Evolutionary conservation across 1,284 basidiomycete genomes (phyloP).

Genomic region (Cryptococcus hybrid): DNA sequence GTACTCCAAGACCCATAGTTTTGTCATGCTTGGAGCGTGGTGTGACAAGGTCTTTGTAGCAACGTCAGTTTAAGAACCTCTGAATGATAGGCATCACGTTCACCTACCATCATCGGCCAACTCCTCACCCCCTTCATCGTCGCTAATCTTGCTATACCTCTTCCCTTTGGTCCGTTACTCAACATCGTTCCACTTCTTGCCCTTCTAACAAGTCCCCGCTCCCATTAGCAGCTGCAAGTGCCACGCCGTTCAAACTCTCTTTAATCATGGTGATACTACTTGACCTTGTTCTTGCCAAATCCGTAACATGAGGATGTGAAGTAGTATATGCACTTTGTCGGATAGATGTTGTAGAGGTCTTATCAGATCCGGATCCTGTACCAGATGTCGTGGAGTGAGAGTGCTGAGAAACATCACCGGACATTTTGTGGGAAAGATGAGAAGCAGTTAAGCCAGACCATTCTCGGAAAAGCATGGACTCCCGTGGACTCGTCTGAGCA

Average conservation of each 20-base stretch:
- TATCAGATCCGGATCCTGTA: background rate
- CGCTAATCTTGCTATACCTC: background rate
- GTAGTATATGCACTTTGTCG: slow-evolving; percentile 8
- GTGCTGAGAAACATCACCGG: background rate
- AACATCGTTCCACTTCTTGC: slow-evolving; percentile 19
- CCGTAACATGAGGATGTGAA: background rate
- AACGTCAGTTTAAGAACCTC: background rate
- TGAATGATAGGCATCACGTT: background rate
- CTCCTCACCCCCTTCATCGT: slow-evolving; percentile 1
- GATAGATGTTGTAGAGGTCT: background rate
- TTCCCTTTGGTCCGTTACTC: slow-evolving; percentile 1
- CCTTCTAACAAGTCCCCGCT: slow-evolving; percentile 10
- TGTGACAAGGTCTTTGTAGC: background rate
- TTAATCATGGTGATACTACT: slow-evolving; percentile 14
- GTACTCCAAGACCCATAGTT: background rate
- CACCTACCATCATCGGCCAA: background rate
- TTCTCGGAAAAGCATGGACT: slow-evolving; percentile 1
- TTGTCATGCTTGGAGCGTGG: background rate
- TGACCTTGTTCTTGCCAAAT: slow-evolving; percentile 7
- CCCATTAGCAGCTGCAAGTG: slow-evolving; percentile 2
- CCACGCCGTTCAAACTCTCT: slow-evolving; percentile 12
- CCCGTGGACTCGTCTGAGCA: background rate
- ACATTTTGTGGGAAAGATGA: background rate
- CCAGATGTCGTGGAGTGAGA: background rate
- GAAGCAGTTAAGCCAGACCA: slow-evolving; percentile 5